phyloP scores from a whole-genome alignment of 257 asterid genomes.

The Solanum bulbocastanum region DNA sequence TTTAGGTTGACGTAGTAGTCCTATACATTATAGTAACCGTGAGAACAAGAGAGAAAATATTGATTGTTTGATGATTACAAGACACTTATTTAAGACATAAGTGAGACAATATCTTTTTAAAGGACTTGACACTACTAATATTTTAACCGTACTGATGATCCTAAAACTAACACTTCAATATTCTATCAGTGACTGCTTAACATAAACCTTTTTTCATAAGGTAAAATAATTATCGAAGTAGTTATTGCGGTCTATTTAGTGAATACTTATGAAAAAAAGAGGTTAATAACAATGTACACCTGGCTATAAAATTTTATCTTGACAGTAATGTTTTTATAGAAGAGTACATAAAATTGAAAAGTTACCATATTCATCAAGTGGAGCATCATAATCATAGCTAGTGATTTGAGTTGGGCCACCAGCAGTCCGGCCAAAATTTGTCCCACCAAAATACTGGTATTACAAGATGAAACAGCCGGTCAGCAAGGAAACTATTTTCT shows the following conservation, averaged over 20 bases:
- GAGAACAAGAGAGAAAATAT: background rate
- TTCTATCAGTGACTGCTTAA: background rate
- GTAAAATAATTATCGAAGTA: background rate
- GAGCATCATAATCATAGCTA: slow-evolving; percentile 96
- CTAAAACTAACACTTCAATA: background rate
- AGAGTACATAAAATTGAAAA: background rate
- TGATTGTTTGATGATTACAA: background rate
- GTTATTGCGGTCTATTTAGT: background rate
- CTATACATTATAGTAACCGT: slow-evolving; percentile 17
- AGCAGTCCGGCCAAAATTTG: slow-evolving; percentile 87
- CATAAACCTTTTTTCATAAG: background rate
- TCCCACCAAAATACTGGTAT: slow-evolving; percentile 92
- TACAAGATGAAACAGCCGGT: slow-evolving; percentile 6
- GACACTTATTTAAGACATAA: background rate
- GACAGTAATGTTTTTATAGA: background rate
- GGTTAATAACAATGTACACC: background rate
- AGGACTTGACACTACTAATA: background rate
- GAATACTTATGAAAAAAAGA: background rate
- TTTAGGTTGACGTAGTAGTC: slow-evolving; percentile 86
- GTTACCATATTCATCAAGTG: slow-evolving; percentile 90
- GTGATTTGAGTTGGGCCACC: slow-evolving; percentile 92
- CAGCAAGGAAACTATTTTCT: slow-evolving; percentile 2
- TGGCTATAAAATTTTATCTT: background rate
- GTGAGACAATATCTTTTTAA: background rate
- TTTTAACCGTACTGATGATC: background rate